Conservation (phyloP, 192 early-diverging fungal species). For the Geosiphon pyriformis region DNA sequence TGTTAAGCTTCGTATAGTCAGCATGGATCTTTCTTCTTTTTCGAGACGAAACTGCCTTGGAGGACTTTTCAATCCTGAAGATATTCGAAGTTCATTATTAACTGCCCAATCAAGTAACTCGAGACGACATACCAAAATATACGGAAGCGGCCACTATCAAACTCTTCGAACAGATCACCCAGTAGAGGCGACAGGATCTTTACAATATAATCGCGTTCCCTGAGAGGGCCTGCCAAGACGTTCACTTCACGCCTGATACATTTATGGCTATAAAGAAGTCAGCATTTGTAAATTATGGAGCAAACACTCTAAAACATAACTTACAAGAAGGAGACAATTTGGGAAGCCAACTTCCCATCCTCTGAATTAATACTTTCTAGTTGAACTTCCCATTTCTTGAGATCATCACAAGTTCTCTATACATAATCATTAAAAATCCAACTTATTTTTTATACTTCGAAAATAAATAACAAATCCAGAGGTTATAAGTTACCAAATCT, state of each 20-base stretch:
- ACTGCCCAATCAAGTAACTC: background rate
- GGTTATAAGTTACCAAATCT: no score
- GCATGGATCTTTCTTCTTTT: constrained; percentile 7
- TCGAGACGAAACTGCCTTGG: background rate
- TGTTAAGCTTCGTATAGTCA: background rate
- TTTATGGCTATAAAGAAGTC: constrained; percentile 9
- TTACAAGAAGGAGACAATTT: constrained; percentile 14
- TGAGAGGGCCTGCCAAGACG: background rate
- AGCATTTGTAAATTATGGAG: background rate
- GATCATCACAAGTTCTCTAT: constrained; percentile 14
- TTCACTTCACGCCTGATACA: constrained; percentile 9
- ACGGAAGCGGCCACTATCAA: constrained; percentile 7
- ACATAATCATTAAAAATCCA: no score
- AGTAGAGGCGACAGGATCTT: constrained; percentile 8
- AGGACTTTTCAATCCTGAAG: constrained; percentile 11
- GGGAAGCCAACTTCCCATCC: background rate
- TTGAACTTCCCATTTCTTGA: background rate
- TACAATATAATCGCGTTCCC: constrained; percentile 11
- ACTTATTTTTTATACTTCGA: no score
- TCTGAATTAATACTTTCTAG: background rate
- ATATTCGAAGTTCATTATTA: constrained; percentile 7
- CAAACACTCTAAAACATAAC: background rate
- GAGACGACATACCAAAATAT: background rate
- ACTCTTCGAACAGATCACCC: constrained; percentile 10
- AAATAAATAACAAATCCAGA: no score